A percentile compares a stretch with the other conserved stretches of the same genome.
These are phyloP conservation scores for Euptelea pleiosperma DNA, from an alignment of 164 flowering plant species.

Conservation along the genomic window DNA sequence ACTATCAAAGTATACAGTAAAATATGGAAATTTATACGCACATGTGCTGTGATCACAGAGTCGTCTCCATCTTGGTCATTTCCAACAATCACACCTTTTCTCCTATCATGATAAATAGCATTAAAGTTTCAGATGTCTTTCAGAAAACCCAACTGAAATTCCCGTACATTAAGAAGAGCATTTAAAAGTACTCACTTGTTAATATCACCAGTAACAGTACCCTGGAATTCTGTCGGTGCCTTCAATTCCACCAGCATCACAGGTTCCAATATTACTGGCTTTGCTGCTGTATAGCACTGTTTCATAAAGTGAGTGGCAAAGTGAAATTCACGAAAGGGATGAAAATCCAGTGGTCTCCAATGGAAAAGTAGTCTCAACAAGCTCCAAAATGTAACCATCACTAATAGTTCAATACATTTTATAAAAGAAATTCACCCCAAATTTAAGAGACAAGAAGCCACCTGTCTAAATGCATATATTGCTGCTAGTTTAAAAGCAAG, in stretches of 20 bases:
- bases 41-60: conserved; percentile 75
- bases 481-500: conserved; percentile 96
- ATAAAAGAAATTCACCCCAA: not conserved
- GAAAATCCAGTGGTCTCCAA: not conserved
- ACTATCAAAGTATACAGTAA: not conserved
- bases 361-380: not conserved
- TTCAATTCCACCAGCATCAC: conserved; percentile 93
- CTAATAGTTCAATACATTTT: no score
- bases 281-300: conserved; percentile 87
- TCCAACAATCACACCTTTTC: conserved; percentile 93
- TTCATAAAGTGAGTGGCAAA: conserved; percentile 13
- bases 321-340: not conserved
- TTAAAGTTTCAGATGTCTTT: conserved; percentile 6
- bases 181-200: conserved; percentile 64
- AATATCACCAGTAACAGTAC: conserved; percentile 90
- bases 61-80: conserved; percentile 99
- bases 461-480: conserved; percentile 99
- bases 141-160: not conserved
- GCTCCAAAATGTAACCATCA: not conserved
- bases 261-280: conserved; percentile 93
- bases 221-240: conserved; percentile 95
- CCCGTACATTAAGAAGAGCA: not conserved
- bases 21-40: conserved; percentile 29
- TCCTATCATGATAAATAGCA: conserved; percentile 44
- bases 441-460: conserved; percentile 19